A percentile compares a stretch with the other conserved stretches of the same genome.
These are phyloP conservation scores for Penicillium psychrofluorescens DNA, from an alignment of 495 filamentous ascomycete genomes.

Conservation along the genomic window DNA sequence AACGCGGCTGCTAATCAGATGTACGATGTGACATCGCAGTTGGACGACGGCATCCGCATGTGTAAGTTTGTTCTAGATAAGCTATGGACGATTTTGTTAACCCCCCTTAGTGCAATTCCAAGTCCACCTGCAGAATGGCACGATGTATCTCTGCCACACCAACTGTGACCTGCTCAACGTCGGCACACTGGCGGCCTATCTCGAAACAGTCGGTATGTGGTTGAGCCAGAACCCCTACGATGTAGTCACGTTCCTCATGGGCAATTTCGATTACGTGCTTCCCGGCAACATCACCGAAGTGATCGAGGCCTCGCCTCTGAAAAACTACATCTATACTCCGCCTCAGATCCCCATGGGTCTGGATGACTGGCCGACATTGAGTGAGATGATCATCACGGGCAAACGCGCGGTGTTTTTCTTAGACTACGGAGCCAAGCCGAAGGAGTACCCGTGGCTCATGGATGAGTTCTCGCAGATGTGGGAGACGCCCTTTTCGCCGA, in stretches of 20 bases:
- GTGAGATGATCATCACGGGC: slow-evolving; percentile 62
- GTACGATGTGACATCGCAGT: slow-evolving; percentile 59
- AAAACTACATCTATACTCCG: slow-evolving; percentile 64
- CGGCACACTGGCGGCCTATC: slow-evolving; percentile 69
- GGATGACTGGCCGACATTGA: slow-evolving; percentile 79
- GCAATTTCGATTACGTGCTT: slow-evolving; percentile 65
- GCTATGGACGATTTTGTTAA: too few relatives aligned
- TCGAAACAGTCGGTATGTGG: slow-evolving; percentile 64
- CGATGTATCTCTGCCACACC: slow-evolving; percentile 64
- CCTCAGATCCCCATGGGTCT: slow-evolving; percentile 59
- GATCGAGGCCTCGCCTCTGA: slow-evolving; percentile 61
- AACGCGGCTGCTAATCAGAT: slow-evolving; percentile 75
- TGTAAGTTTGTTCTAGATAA: slow-evolving; percentile 31
- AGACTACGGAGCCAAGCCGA: slow-evolving; percentile 83
- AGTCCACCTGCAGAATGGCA: slow-evolving; percentile 59
- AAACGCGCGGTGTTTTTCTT: slow-evolving; percentile 61
- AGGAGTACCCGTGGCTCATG: slow-evolving; percentile 58
- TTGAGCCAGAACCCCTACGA: slow-evolving; percentile 74
- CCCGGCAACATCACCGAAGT: slow-evolving; percentile 52
- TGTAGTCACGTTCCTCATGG: slow-evolving; percentile 83
- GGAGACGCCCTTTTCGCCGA: slow-evolving; percentile 62
- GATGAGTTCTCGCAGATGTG: slow-evolving; percentile 61
- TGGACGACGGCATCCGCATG: slow-evolving; percentile 86
- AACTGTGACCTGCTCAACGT: slow-evolving; percentile 72
- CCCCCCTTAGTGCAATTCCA: slow-evolving; percentile 64